Evolutionary conservation across 805 yeast species (phyloP), one percentile per base, ranked within the genome.

Genomic region (Barnettozyma salicaria): DNA sequence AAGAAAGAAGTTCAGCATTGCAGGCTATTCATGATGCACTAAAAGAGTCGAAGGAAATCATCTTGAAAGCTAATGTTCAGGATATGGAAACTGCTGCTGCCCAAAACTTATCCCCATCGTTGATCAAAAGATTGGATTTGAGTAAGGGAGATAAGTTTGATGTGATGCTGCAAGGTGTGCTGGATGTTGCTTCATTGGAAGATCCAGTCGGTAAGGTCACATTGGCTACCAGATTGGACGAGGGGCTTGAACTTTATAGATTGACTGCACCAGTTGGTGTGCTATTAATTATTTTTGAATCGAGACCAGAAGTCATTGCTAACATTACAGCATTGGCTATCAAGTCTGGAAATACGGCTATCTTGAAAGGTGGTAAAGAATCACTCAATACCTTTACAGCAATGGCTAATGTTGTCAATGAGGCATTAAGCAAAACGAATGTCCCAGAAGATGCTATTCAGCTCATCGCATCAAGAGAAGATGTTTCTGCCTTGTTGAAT

Each of bases 261-360:
- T 71, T 90, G 10, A 81, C 96, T 5, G 84, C 96, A 19, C 98
- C 99, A 11, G 88, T 92, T 5, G 99, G 99, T 14, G 97, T 87
- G 0, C 61, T 92, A 30, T 67, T 92, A 43, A 88, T 92, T 31
- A 94, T 92, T 38, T 92, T 92, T 59, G 99, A 92, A 62, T 78
- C 95, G 21, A 75, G 99, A 54, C 99, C 99, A 26, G 99, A 92
- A 59, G 98, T 92, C 9, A 92, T 92, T 65, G 98, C 98, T 37
- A 94, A 92, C 58, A 92, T 92, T 53, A 82, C 96, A 11, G 92
- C 98, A 0, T 69, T 92, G 52, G 96, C 97, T 14, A 80, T 92
- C 57, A 92, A 94, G 60, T 87, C 96, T 2, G 97, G 97, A 32
- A 92, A 92, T 58, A 84, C 97, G 7, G 98, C 97, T 34, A 92